A percentile compares a stretch with the other conserved stretches of the same genome.
Conservation (phyloP, 768 basidiomycete species). For the Phylloporus sp. region DNA sequence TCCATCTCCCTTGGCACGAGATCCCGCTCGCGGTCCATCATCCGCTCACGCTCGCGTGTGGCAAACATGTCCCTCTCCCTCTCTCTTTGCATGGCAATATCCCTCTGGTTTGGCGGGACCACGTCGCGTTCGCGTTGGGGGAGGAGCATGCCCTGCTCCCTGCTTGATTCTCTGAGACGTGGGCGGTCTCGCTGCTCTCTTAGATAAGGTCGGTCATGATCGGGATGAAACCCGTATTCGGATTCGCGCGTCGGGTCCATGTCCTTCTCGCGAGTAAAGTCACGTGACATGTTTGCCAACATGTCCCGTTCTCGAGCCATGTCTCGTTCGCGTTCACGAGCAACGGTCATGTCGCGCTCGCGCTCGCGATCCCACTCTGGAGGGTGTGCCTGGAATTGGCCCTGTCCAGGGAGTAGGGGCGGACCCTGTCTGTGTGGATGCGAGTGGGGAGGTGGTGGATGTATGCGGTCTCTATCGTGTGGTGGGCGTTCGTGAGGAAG, state of each 20-base stretch:
- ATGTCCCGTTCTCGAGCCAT: constrained; percentile 21
- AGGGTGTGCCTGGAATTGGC: constrained; percentile 28
- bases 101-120: constrained; percentile 14
- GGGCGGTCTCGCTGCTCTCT: constrained; percentile 25
- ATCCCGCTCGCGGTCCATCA: constrained; percentile 23
- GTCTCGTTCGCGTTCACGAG: constrained; percentile 25
- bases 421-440: constrained; percentile 19
- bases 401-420: constrained; percentile 26
- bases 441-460: constrained; percentile 19
- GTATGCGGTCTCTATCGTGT: constrained; percentile 26
- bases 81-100: constrained; percentile 22
- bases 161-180: constrained; percentile 13
- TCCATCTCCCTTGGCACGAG: constrained; percentile 23
- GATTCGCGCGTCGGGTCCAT: constrained; percentile 22
- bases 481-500: constrained; percentile 21
- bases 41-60: constrained; percentile 21
- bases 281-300: constrained; percentile 18
- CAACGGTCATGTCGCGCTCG: constrained; percentile 16
- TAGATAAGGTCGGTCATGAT: constrained; percentile 21
- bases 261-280: constrained; percentile 22
- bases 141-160: constrained; percentile 18
- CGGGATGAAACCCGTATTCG: constrained; percentile 20
- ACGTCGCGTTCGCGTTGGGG: constrained; percentile 25
- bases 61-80: constrained; percentile 20
- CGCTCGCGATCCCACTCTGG: constrained; percentile 29